Base-by-base conservation (phyloP, 2,329 filamentous ascomycete genomes). In the Colletotrichum sojae region DNA sequence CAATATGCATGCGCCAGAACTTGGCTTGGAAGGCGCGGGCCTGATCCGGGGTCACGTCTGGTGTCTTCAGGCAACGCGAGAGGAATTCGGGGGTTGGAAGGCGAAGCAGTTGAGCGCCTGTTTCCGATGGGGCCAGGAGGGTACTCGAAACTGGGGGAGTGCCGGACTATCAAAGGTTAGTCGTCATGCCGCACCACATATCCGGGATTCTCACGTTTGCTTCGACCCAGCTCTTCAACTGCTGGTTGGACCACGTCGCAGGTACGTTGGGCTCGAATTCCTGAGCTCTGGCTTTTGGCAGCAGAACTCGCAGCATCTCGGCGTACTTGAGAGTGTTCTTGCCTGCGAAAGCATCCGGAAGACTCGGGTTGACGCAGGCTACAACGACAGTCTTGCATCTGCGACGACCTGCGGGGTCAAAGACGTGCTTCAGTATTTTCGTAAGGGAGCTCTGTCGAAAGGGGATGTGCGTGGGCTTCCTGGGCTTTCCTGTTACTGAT, bases 281-380 rank as follows among this genome's bases (percentile, higher is more conserved):
- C 5, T 59, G 69, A 5, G 69, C 25, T 46, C 73, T 75, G 1
- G 71, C 54, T 60, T 72, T 75, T 3, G 82, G 81, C 10, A 78
- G 74, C 1, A 78, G 71, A 1, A 83, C 82, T 1, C 82, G 76
- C 60, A 87, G 73, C 75, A 85, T 78, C 76, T 86, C 83, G 1
- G 83, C 84, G 63, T 85, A 86, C 8, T 83, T 77, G 66, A 86
- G 73, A 0, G 84, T 85, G 71, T 87, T 88, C 71, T 82, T 85
- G 72, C 78, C 84, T 0, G 83, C 77, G 1, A 76, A 78, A 0
- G 81, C 76, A 63, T 86, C 84, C 1, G 78, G 75, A 18, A 85
- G 76, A 67, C 81, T 83, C 0, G 84, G 84, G 58, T 84, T 86
- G 6, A 85, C 78, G 64, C 84, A 86, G 4, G 83, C 84, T 13